These are phyloP conservation scores for Paraleonurus japonicus DNA, from an alignment of 257 asterid species.

Conservation along the genomic window DNA sequence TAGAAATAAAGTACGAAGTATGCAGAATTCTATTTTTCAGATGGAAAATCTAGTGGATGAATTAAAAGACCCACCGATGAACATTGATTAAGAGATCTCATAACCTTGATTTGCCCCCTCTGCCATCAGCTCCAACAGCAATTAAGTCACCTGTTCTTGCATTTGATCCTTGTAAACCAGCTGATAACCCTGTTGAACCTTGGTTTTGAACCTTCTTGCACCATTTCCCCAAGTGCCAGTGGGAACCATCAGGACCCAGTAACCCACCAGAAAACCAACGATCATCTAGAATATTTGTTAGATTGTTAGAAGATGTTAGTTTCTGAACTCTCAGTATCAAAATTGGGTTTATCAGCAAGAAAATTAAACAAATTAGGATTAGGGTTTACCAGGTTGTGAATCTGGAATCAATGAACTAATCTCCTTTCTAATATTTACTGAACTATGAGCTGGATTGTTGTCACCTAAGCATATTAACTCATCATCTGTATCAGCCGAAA, in stretches of 20 bases:
- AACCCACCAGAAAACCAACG: constrained; percentile 69
- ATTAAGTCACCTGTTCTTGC: constrained; percentile 60
- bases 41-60: not conserved
- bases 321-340: not conserved
- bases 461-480: constrained; percentile 47
- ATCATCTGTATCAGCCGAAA: constrained; percentile 41
- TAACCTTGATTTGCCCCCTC: constrained; percentile 87
- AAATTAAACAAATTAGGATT: not conserved
- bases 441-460: constrained; percentile 28
- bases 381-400: constrained; percentile 46
- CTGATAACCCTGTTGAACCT: constrained; percentile 34
- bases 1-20: not conserved
- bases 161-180: constrained; percentile 32
- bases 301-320: not conserved
- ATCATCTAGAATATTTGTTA: constrained; percentile 39
- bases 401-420: constrained; percentile 30
- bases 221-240: constrained; percentile 94
- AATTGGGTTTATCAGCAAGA: not conserved
- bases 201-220: constrained; percentile 61
- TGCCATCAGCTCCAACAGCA: constrained; percentile 92
- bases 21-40: not conserved
- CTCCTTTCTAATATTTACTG: constrained; percentile 41
- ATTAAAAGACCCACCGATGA: constrained; percentile 46
- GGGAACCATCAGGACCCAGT: constrained; percentile 81
- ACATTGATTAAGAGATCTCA: constrained; percentile 61